phyloP scores from a whole-genome alignment of 2,329 filamentous ascomycete genomes.

The Ciborinia camelliae region DNA sequence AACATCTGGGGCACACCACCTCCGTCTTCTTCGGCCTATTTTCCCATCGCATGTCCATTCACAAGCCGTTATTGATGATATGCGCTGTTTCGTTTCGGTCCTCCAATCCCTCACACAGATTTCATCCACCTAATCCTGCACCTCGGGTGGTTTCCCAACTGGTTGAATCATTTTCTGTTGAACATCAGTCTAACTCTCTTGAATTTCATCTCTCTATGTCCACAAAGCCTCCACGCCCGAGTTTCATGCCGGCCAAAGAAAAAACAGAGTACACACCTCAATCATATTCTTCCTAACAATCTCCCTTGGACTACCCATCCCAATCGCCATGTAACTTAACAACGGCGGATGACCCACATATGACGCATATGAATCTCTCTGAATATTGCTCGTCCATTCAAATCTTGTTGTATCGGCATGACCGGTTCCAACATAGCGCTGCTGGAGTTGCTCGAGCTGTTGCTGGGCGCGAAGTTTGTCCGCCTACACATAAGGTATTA shows the following conservation, averaged over 20 bases:
- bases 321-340: conserved; percentile 83
- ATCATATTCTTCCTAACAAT: conserved; percentile 78
- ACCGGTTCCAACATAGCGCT: conserved; percentile 92
- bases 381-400: conserved; percentile 96
- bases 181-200: conserved; percentile 17
- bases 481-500: conserved; percentile 53
- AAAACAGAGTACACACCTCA: conserved; percentile 49
- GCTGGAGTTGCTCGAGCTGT: conserved; percentile 94
- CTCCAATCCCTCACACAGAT: neutral
- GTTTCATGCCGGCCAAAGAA: neutral
- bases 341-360: conserved; percentile 88
- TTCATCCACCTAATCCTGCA: conserved; percentile 40
- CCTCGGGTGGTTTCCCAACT: conserved; percentile 63
- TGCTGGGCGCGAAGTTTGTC: conserved; percentile 98
- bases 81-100: neutral
- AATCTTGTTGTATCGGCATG: conserved; percentile 96
- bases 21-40: neutral
- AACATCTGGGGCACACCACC: neutral
- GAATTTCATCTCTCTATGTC: neutral
- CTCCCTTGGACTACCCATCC: conserved; percentile 78
- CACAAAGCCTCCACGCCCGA: too few species aligned
- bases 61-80: neutral
- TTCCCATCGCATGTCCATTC: neutral
- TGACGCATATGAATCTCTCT: conserved; percentile 86
- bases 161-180: conserved; percentile 65